Conservation (phyloP, 768 basidiomycete species). For the Boletus patriciae region DNA sequence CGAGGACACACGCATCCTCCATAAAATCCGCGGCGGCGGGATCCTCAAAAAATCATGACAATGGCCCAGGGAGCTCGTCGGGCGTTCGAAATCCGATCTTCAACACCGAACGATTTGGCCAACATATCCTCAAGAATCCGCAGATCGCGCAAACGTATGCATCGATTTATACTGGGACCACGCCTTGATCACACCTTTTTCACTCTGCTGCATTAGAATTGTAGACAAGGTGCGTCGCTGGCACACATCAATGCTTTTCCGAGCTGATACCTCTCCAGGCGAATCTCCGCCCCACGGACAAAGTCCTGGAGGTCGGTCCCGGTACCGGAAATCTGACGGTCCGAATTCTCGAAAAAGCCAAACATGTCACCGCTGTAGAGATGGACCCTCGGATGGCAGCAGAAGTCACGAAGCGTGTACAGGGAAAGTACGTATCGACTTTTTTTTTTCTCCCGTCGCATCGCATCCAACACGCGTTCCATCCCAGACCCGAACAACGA, state of each 20-base stretch:
- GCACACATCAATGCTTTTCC: not conserved
- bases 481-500: slow-evolving; percentile 82
- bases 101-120: slow-evolving; percentile 94
- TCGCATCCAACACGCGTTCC: not conserved
- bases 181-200: slow-evolving; percentile 15
- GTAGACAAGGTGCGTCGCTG: slow-evolving; percentile 53
- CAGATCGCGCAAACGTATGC: slow-evolving; percentile 84
- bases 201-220: slow-evolving; percentile 39
- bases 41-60: slow-evolving; percentile 42
- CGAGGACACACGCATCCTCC: slow-evolving; percentile 63
- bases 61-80: slow-evolving; percentile 39
- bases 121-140: slow-evolving; percentile 96
- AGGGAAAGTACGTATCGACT: slow-evolving; percentile 82
- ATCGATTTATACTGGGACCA: slow-evolving; percentile 21
- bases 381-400: slow-evolving; percentile 99
- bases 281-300: slow-evolving; percentile 89
- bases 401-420: slow-evolving; percentile 93
- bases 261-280: slow-evolving; percentile 50
- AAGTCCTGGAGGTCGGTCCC: slow-evolving; percentile 95
- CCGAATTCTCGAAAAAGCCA: slow-evolving; percentile 88
- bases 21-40: slow-evolving; percentile 40
- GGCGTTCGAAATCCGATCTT: slow-evolving; percentile 81
- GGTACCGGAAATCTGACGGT: slow-evolving; percentile 97
- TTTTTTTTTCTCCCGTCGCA: not conserved
- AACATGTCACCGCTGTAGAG: slow-evolving; percentile 91